phyloP scores from a whole-genome alignment of 257 asterid genomes.

The Solanum pennellii region DNA sequence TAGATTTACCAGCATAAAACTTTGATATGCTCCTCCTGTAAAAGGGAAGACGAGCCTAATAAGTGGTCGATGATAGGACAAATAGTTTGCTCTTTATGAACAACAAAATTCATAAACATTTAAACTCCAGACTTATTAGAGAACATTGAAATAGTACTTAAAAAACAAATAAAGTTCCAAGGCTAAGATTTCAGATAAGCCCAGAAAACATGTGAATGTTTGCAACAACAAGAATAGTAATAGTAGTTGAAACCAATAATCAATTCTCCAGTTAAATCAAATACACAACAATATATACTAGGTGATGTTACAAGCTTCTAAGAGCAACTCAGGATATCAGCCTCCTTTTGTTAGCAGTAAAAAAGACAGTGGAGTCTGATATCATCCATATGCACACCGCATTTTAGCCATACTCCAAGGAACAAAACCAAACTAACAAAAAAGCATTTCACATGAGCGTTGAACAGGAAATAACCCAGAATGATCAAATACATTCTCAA shows the following conservation, averaged over 20 bases:
- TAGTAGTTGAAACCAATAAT: neutral
- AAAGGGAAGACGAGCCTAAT: neutral
- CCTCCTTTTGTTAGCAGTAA: neutral
- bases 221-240: neutral
- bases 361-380: neutral
- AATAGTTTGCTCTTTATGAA: neutral
- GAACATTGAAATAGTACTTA: neutral
- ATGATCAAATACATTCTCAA: neutral
- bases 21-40: conserved; percentile 33
- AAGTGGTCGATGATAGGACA: neutral
- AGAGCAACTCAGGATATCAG: neutral
- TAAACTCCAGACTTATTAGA: neutral
- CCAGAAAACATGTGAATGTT: neutral
- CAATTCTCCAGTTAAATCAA: neutral
- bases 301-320: neutral
- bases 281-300: neutral
- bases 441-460: neutral
- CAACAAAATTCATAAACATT: neutral
- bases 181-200: neutral
- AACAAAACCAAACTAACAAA: neutral
- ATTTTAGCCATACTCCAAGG: neutral
- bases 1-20: conserved; percentile 32
- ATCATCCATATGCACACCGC: neutral
- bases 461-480: neutral
- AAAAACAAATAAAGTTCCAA: neutral